Percentiles rank a stretch among this genome's conserved stretches.
phyloP scores from a whole-genome alignment of 768 basidiomycete species.

The Hemileccinum impolitum region DNA sequence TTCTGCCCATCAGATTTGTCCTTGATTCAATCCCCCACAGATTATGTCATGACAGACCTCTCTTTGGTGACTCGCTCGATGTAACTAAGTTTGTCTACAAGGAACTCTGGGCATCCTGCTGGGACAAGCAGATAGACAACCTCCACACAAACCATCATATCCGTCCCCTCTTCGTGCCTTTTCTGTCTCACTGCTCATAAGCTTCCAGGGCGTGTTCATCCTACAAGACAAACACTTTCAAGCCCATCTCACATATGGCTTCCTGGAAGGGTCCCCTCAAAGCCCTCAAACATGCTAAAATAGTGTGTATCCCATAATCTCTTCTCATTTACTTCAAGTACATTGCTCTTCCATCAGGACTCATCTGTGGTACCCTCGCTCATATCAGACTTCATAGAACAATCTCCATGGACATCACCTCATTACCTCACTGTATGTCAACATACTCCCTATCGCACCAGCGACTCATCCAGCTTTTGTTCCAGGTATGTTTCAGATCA shows the following conservation, averaged over 20 bases:
- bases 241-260: conserved; percentile 76
- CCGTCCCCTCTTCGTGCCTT: conserved; percentile 22
- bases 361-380: conserved; percentile 78
- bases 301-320: conserved; percentile 44
- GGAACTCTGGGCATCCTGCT: conserved; percentile 88
- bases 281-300: conserved; percentile 63
- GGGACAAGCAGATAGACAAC: conserved; percentile 96
- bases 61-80: conserved; percentile 83
- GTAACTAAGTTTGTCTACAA: conserved; percentile 95
- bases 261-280: conserved; percentile 77
- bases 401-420: conserved; percentile 74
- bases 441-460: background rate
- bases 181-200: background rate
- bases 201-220: conserved; percentile 79
- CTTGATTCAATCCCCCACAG: conserved; percentile 35
- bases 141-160: conserved; percentile 92
- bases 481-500: conserved; percentile 61
- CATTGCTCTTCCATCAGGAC: conserved; percentile 75
- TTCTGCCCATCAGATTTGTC: background rate
- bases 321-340: conserved; percentile 46
- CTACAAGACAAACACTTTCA: conserved; percentile 90
- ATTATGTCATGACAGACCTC: conserved; percentile 67
- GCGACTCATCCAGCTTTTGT: too few species aligned
- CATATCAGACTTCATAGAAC: conserved; percentile 74
- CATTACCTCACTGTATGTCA: conserved; percentile 79